These are phyloP conservation scores for Boletus reticuloceps DNA, from an alignment of 768 basidiomycete species.

Conservation along the genomic window DNA sequence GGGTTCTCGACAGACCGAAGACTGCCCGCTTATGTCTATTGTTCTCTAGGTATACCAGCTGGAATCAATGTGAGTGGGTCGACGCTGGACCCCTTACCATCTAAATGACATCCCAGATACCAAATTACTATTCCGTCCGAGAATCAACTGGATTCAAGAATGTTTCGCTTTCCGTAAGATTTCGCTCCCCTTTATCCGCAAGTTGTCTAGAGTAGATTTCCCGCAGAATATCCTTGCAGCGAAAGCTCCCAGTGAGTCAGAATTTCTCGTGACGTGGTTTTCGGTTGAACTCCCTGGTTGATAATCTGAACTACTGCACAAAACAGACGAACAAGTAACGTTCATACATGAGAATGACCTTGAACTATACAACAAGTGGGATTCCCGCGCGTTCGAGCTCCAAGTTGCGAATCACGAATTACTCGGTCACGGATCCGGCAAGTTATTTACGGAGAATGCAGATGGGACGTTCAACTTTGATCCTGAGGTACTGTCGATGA, in stretches of 20 bases:
- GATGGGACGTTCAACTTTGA: conserved; percentile 85
- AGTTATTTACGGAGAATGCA: conserved; percentile 72
- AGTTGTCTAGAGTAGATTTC: neutral
- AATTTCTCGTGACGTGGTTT: neutral
- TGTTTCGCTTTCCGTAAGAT: conserved; percentile 71
- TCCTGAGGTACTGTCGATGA: conserved; percentile 48
- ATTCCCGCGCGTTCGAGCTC: conserved; percentile 74
- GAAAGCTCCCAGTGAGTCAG: conserved; percentile 70
- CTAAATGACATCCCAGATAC: conserved; percentile 47
- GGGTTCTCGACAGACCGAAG: conserved; percentile 6
- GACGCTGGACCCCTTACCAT: neutral
- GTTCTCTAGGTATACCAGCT: conserved; percentile 65
- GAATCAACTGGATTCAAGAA: conserved; percentile 87
- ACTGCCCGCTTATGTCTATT: neutral
- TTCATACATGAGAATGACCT: conserved; percentile 82
- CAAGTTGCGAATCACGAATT: conserved; percentile 92
- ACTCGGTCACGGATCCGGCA: conserved; percentile 83
- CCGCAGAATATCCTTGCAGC: conserved; percentile 80
- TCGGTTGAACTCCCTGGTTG: neutral
- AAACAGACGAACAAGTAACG: conserved; percentile 68
- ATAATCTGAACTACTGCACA: neutral
- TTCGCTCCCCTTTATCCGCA: neutral
- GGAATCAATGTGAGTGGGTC: conserved; percentile 69
- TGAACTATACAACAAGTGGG: conserved; percentile 74
- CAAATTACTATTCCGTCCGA: conserved; percentile 84